These are phyloP conservation scores for Triticum turgidum DNA, from an alignment of 176 grass and related monocot genomes.

Conservation along the genomic window DNA sequence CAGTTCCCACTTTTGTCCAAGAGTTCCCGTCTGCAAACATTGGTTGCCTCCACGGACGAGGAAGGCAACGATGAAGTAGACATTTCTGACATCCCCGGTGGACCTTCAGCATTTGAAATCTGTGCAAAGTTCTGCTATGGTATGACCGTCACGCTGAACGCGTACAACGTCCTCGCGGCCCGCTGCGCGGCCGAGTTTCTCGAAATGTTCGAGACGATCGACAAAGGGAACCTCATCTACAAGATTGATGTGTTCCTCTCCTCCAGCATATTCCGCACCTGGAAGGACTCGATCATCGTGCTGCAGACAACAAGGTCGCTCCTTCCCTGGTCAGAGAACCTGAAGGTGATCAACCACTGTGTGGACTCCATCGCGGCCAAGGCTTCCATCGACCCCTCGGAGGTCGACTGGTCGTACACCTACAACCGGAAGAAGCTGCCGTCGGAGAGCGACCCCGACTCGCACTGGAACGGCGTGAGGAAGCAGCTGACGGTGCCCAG, in stretches of 20 bases:
- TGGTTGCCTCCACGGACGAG: conserved; percentile 62
- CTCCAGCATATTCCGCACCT: conserved; percentile 74
- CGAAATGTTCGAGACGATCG: conserved; percentile 78
- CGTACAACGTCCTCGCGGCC: conserved; percentile 85
- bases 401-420: conserved; percentile 96
- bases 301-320: conserved; percentile 75
- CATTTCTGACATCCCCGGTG: conserved; percentile 78
- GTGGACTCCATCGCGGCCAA: conserved; percentile 71
- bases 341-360: conserved; percentile 75
- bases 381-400: conserved; percentile 69
- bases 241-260: conserved; percentile 93
- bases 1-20: conserved; percentile 98
- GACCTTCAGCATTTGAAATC: conserved; percentile 83
- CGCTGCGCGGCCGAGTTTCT: conserved; percentile 90
- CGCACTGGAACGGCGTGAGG: conserved; percentile 77
- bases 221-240: conserved; percentile 97
- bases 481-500: conserved; percentile 63
- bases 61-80: conserved; percentile 73
- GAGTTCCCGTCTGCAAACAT: conserved; percentile 76
- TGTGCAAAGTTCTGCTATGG: conserved; percentile 97
- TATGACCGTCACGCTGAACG: conserved; percentile 92
- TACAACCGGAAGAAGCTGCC: conserved; percentile 87
- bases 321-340: conserved; percentile 62
- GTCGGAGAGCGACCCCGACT: conserved; percentile 60
- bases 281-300: conserved; percentile 97